Percentiles rank a stretch among this genome's conserved stretches.
Conservation (phyloP, 1,139 yeast species). For the Blastobotrys buckinghamii region DNA sequence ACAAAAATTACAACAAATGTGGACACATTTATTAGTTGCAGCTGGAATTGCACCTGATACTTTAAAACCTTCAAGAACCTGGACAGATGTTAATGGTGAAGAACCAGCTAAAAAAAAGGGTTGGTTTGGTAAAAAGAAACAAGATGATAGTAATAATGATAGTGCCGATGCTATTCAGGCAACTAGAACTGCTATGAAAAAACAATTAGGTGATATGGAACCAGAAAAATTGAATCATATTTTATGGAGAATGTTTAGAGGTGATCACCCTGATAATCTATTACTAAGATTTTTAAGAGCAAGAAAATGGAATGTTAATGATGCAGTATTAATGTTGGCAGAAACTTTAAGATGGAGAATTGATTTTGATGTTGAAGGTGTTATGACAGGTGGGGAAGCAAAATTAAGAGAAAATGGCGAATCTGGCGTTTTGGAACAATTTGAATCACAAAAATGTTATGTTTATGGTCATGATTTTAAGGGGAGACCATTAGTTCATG, state of each 20-base stretch:
- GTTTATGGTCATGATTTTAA: slow-evolving; percentile 58
- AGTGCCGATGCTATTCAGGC: slow-evolving; percentile 18
- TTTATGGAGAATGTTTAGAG: slow-evolving; percentile 53
- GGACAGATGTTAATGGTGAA: slow-evolving; percentile 6
- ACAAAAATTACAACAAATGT: slow-evolving; percentile 60
- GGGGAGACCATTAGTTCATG: slow-evolving; percentile 64
- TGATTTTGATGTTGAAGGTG: slow-evolving; percentile 48
- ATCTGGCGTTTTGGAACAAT: slow-evolving; percentile 47
- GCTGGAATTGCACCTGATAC: slow-evolving; percentile 50
- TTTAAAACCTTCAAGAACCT: slow-evolving; percentile 11
- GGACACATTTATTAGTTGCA: slow-evolving; percentile 60
- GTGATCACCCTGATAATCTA: slow-evolving; percentile 67
- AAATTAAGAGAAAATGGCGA: slow-evolving; percentile 33
- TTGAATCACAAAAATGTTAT: slow-evolving; percentile 54
- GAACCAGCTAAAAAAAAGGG: slow-evolving; percentile 25
- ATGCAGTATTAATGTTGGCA: slow-evolving; percentile 60
- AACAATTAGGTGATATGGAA: slow-evolving; percentile 28
- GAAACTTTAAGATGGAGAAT: slow-evolving; percentile 65
- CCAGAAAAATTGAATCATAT: slow-evolving; percentile 42
- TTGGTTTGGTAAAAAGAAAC: slow-evolving; percentile 26
- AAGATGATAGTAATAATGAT: slow-evolving; percentile 17
- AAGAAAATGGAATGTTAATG: slow-evolving; percentile 63
- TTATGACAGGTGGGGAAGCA: slow-evolving; percentile 58
- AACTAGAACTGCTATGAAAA: slow-evolving; percentile 19
- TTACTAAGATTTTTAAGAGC: slow-evolving; percentile 65